Evolutionary conservation across 2,329 filamentous ascomycete genomes (phyloP), one percentile per base, ranked within the genome.

Genomic region (Xylariaceae sp.): DNA sequence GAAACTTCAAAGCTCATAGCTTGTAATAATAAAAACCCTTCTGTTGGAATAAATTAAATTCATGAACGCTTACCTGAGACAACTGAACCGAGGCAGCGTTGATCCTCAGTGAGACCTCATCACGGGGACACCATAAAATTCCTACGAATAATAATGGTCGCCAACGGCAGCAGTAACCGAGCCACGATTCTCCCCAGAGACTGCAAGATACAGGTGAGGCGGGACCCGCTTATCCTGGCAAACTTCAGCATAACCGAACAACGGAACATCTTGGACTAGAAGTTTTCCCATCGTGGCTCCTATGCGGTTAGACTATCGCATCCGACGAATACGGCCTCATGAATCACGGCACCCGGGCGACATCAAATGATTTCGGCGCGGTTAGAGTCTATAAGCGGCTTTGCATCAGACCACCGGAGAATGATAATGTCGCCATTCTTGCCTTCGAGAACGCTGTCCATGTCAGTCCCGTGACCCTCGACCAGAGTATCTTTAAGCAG

Each of bases 371-470:
- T 70, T 67, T 84, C 83, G 19, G 82, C 80, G 49, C 78, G 73
- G 1, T 78, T 80, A 7, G 71, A 70, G 18, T 81, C 76, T 8
- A 86, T 76, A 45, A 84, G 66, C 3, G 67, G 65, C 69, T 85
- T 89, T 1, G 90, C 82, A 67, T 91, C 89, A 13, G 88, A 88
- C 80, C 85, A 88, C 58, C 85, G 73, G 30, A 91, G 77, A 59
- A 88, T 85, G 67, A 87, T 75, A 26, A 89, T 76, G 71, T 90
- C 78, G 48, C 85, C 80, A 68, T 83, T 74, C 71, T 73, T 65
- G 50, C 81, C 76, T 58, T 83, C 76, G 68, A 88, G 67, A 56
- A 74, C 68, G 70, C 77, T 73, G 74, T 89, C 86, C 58, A 71
- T 76, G 60, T 88, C 84, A 8, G 84, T 84, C 12, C 86, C 85